A percentile compares a stretch with the other conserved stretches of the same genome.
phyloP scores from a whole-genome alignment of 371 early-diverging fungal genomes.

The Thermomucor indicae-seudaticae region DNA sequence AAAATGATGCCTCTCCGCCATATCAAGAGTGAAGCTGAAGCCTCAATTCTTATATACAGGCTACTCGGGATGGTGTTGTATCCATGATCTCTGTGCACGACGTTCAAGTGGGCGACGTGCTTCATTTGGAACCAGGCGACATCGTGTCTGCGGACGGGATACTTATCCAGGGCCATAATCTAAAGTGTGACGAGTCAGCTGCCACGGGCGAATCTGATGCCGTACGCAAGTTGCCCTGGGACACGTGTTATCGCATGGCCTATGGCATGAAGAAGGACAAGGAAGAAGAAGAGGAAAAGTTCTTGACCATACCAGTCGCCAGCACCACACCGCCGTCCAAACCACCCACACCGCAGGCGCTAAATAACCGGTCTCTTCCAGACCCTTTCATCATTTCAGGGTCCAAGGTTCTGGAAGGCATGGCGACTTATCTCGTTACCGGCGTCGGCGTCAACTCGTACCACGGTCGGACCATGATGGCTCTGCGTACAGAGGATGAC shows the following conservation, averaged over 20 bases:
- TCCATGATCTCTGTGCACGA: slow-evolving; percentile 76
- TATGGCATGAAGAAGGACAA: not conserved
- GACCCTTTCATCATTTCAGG: slow-evolving; percentile 77
- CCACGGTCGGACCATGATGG: slow-evolving; percentile 78
- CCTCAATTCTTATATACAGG: slow-evolving; percentile 34
- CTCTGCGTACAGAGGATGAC: slow-evolving; percentile 49
- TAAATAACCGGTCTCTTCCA: slow-evolving; percentile 5
- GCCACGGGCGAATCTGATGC: slow-evolving; percentile 91
- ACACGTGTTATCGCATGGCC: slow-evolving; percentile 14
- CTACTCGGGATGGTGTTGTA: slow-evolving; percentile 68
- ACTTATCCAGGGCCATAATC: slow-evolving; percentile 73
- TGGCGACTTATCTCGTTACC: slow-evolving; percentile 67
- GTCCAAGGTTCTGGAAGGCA: slow-evolving; percentile 74
- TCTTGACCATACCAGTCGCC: slow-evolving; percentile 5
- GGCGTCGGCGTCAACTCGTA: slow-evolving; percentile 69
- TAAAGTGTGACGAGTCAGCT: slow-evolving; percentile 86
- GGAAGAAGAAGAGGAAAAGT: not conserved
- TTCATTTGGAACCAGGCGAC: slow-evolving; percentile 90
- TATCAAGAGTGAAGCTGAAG: too few species aligned
- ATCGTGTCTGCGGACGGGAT: slow-evolving; percentile 89
- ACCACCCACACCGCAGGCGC: not conserved
- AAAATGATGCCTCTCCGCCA: not conserved
- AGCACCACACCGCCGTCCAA: not conserved
- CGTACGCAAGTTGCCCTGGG: slow-evolving; percentile 46
- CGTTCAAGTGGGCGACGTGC: slow-evolving; percentile 84